Base-by-base conservation (phyloP, 306 rosid genomes). In the Prunus mume region DNA sequence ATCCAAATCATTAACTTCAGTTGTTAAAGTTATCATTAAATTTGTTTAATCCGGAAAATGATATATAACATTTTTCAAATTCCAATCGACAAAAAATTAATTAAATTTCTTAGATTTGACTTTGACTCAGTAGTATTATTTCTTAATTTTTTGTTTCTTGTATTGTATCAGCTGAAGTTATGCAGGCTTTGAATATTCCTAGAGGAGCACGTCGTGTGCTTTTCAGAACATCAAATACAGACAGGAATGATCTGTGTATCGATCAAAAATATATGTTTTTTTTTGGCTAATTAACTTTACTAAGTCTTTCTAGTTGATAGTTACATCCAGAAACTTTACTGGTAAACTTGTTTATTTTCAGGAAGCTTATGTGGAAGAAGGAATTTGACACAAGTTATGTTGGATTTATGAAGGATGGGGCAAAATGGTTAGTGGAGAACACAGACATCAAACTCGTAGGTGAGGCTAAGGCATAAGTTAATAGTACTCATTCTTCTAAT, bases 351-450 rank as follows among this genome's bases (percentile, higher is more conserved):
- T 78, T 84, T 50, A 69, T 46, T 88, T 63, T 86, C 86, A 91
- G 98, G 88, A 82, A 80, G 79, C 97, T 93, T 13, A 93, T 93
- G 98, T 93, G 83, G 79, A 75, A 83, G 78, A 93, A 88, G 83
- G 89, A 90, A 75, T 87, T 74, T 9, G 98, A 91, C 77, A 1
- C 88, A 58, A 90, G 93, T 81, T 93, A 88, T 67, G 89, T 87
- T 46, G 98, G 91, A 76, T 93, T 93, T 81, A 79, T 83, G 49
- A 85, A 19, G 80, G 98, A 93, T 76, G 98, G 98, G 57, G 97
- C 98, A 25, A 83, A 85, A 52, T 93, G 98, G 98, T 89, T 93
- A 64, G 97, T 85, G 83, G 94, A 93, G 74, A 93, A 93, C 87
- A 91, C 98, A 20, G 96, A 88, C 65, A 86, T 93, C 79, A 91